Base-by-base conservation (phyloP, 2,329 filamentous ascomycete genomes). In the Calonectria montana region DNA sequence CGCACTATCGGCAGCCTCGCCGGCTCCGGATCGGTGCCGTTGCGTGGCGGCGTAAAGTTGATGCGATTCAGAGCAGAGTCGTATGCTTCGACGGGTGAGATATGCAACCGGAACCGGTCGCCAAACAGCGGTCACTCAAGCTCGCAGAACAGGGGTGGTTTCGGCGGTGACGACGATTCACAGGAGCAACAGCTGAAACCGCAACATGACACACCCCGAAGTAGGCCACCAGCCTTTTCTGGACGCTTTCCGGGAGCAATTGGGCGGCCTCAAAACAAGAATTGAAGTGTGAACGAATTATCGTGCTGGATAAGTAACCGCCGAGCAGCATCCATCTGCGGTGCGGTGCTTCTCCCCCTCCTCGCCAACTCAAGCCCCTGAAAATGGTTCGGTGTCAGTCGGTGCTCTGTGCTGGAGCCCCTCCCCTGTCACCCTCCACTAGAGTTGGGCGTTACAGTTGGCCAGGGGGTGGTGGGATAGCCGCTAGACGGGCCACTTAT, bases 201-300 rank as follows among this genome's bases (percentile, higher is more conserved):
- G 81, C 85, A 83, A 85, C 84, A 85, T 84, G 81, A 81, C 81
- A 81, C 81, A 79, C 80, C 53, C 81, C 77, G 77, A 76, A 27
- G 47, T 55, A 63, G 39, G 39, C 48, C 53, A 65, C 23, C 31
- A 18, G 31, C 53, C 55, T 41, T 66, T 63, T 29, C 47, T 35
- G 29, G 43, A 62, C 18, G 31, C n/a, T 59, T 59, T 13, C 53
- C 53, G 53, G 21, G 27, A 41, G 25, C 41, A 35, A 65, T 61
- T 67, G 63, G 57, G 21, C 25, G 39, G 41, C 59, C 35, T 39
- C 47, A 59, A 59, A 45, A 31, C 39, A 21, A n/a, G 57, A 62
- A 41, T 70, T 29, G 50, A 61, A 4, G 57, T 35, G 53, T 59
- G 53, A 37, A 59, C 39, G 65, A 69, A 65, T 69, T 59, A 47